Base-by-base conservation (phyloP, 2,329 filamentous ascomycete species). In the Zalaria obscura region DNA sequence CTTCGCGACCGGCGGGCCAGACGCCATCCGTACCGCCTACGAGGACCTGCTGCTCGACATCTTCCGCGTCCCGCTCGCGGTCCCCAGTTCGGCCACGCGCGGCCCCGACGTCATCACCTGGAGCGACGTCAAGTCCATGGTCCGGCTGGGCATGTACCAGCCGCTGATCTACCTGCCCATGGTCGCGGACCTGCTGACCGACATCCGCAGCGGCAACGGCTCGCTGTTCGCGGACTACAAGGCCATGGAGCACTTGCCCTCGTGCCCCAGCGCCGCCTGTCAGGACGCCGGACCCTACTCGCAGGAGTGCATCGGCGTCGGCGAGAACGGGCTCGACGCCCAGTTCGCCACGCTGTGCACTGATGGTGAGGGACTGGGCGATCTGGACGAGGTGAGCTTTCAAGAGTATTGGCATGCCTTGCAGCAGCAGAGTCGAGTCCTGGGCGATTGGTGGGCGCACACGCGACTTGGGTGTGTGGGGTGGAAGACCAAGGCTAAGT, bases 11-110 rank as follows among this genome's bases (percentile, higher is more conserved):
- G 60, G 56, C 41, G 58, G 59, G 8, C 39, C 52, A 3, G 59
- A 61, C 9, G 59, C 65, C 29, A 50, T 52, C 2, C 43, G 55
- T 5, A 52, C 53, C 63, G 47, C 47, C 10, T 60, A 63, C 36
- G 40, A 51, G 0, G 55, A 55, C 10, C 62, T 72, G 38, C 54
- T 66, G 36, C 38, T 55, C 4, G 57, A 65, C 0, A 56, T 72
- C 18, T 47, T 53, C 3, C 42, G 44, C 10, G 50, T 59, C 1
- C 70, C 71, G 3, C 55, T 73, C 35, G 59, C 61, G n/a, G 56
- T 72, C 25, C 69, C 70, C 0, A 57, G 65, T 44, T 36, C 45
- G 25, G n/a, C 5, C 5, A 44, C 25, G 2, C 27, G 35, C 10
- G 50, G 38, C 39, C 52, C 56, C 9, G 50, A 50, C 25, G 40